Conservation (phyloP, 768 basidiomycete genomes). For the Pleurotus citrinopileatus region DNA sequence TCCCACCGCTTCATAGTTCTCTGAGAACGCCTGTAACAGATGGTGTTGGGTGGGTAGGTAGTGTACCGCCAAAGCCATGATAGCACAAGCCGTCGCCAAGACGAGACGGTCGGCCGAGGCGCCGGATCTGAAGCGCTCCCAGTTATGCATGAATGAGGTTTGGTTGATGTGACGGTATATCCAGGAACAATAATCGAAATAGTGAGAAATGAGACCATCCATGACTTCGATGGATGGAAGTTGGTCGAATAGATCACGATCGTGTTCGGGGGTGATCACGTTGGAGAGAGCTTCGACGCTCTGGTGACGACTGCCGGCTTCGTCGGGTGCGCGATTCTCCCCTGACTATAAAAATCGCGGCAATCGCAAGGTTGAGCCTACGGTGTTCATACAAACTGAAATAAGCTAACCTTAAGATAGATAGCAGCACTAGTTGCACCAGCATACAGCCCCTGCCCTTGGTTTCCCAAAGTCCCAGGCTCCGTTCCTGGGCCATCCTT, state of each 20-base stretch:
- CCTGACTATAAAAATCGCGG: constrained; percentile 29
- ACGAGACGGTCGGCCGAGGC: constrained; percentile 57
- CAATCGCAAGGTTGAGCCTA: background rate
- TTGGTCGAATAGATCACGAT: constrained; percentile 66
- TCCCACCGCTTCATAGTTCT: constrained; percentile 59
- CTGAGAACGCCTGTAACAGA: constrained; percentile 50
- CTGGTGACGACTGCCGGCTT: constrained; percentile 47
- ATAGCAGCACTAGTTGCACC: constrained; percentile 78
- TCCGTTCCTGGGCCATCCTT: constrained; percentile 1
- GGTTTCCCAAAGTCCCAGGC: constrained; percentile 68
- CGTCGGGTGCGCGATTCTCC: constrained; percentile 48
- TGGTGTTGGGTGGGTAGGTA: constrained; percentile 68
- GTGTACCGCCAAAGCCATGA: constrained; percentile 71
- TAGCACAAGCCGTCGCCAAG: constrained; percentile 68
- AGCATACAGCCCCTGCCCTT: constrained; percentile 67
- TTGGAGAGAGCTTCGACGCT: constrained; percentile 39
- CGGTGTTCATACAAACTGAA: constrained; percentile 6
- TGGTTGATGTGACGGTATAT: constrained; percentile 79
- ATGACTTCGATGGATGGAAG: constrained; percentile 68
- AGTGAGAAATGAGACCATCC: constrained; percentile 70
- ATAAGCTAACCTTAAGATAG: constrained; percentile 54
- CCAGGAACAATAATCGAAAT: constrained; percentile 89
- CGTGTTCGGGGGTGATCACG: constrained; percentile 51
- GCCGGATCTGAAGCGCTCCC: constrained; percentile 74
- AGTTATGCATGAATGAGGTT: constrained; percentile 55